Percentiles rank a stretch among this genome's conserved stretches.
These are phyloP conservation scores for Macadamia integrifolia DNA, from an alignment of 164 flowering plant genomes.

Conservation along the genomic window DNA sequence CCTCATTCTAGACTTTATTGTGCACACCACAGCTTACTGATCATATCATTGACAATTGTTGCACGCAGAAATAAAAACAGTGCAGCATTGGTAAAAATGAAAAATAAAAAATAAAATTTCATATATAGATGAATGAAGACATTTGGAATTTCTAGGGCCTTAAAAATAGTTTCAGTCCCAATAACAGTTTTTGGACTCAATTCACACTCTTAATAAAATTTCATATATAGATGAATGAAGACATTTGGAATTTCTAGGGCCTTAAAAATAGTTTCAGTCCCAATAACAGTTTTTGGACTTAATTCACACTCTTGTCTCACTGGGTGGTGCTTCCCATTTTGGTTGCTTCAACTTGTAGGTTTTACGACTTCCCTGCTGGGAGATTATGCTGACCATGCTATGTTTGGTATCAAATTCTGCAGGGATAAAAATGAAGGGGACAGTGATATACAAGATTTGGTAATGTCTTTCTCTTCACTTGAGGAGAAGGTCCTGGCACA, in stretches of 20 bases:
- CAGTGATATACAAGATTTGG: slow-evolving; percentile 66
- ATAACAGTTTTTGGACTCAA: background rate
- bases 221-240: background rate
- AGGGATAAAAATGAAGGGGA: slow-evolving; percentile 76
- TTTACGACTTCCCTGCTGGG: background rate
- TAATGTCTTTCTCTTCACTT: slow-evolving; percentile 71
- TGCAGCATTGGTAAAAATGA: too few species aligned
- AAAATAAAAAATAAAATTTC: background rate
- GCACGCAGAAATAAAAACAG: too few species aligned
- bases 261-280: background rate
- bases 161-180: background rate
- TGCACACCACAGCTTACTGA: too few species aligned
- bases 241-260: background rate
- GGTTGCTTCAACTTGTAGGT: background rate
- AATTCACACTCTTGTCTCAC: background rate
- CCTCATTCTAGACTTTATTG: too few species aligned
- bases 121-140: background rate
- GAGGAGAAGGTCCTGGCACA: slow-evolving; percentile 95
- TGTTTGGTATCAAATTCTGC: slow-evolving; percentile 7
- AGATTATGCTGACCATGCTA: background rate
- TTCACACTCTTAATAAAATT: background rate
- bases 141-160: background rate
- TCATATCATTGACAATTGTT: background rate
- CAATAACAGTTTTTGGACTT: background rate
- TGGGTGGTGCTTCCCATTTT: background rate